These are phyloP conservation scores for Proliferodiscus dingleyae DNA, from an alignment of 2,329 filamentous ascomycete genomes.

Conservation along the genomic window DNA sequence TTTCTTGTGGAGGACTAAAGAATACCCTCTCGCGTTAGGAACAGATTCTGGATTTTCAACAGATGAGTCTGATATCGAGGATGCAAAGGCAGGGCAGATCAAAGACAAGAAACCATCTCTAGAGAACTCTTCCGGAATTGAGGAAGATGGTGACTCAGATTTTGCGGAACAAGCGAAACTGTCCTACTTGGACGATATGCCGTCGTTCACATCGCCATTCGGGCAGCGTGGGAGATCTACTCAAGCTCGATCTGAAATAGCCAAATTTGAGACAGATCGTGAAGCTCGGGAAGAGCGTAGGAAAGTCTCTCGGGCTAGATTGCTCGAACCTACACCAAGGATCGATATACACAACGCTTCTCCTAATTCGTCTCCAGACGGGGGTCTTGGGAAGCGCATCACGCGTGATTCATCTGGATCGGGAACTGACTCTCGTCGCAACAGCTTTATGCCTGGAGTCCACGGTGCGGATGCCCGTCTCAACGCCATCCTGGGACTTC, in stretches of 20 bases:
- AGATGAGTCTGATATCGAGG: conserved; percentile 43
- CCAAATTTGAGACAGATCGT: conserved; percentile 29
- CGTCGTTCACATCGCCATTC: conserved; percentile 46
- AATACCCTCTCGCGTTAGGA: conserved; percentile 39
- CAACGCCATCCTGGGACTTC: conserved; percentile 31
- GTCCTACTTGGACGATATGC: conserved; percentile 33
- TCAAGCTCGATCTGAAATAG: conserved; percentile 22
- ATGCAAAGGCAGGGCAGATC: conserved; percentile 34
- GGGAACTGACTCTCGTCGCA: conserved; percentile 22
- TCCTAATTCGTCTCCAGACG: conserved; percentile 26
- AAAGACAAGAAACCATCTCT: conserved; percentile 36
- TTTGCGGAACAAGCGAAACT: conserved; percentile 14
- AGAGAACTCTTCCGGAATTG: conserved; percentile 30
- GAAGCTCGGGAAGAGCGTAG: conserved; percentile 34
- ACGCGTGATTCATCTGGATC: conserved; percentile 25
- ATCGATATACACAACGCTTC: conserved; percentile 42
- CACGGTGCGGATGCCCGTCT: conserved; percentile 28
- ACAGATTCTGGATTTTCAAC: conserved; percentile 39
- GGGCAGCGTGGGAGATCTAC: conserved; percentile 34
- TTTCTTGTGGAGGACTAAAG: conserved; percentile 51
- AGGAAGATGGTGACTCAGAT: conserved; percentile 9
- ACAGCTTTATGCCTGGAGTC: conserved; percentile 21
- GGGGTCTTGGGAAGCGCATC: conserved; percentile 1
- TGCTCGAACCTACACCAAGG: conserved; percentile 41
- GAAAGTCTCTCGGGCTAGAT: conserved; percentile 39